A percentile compares a stretch with the other conserved stretches of the same genome.
Conservation (phyloP, 495 filamentous ascomycete genomes). For the Hypoxylon cercidicola region DNA sequence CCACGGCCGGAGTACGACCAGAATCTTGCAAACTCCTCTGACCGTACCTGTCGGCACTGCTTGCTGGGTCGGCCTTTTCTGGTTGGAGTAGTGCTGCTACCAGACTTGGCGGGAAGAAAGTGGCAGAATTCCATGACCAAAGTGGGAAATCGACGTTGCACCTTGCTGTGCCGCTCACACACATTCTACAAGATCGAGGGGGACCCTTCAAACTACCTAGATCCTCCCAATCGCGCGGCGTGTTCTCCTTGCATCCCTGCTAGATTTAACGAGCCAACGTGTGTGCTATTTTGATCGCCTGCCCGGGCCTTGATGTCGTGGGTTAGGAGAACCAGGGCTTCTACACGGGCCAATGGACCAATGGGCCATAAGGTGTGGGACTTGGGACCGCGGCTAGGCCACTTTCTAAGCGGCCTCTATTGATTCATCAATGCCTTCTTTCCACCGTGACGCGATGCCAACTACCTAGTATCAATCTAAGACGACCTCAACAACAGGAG, state of each 20-base stretch:
- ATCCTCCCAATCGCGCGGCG: conserved; percentile 42
- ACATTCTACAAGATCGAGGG: conserved; percentile 42
- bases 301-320: conserved; percentile 19
- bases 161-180: conserved; percentile 40
- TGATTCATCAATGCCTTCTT: conserved; percentile 28
- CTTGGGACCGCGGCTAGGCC: conserved; percentile 26
- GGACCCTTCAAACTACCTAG: conserved; percentile 37
- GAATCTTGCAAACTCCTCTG: conserved; percentile 45
- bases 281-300: conserved; percentile 40
- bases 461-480: conserved; percentile 19
- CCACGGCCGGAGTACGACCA: conserved; percentile 34
- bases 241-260: conserved; percentile 31
- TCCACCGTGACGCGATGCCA: conserved; percentile 14
- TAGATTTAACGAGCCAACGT: conserved; percentile 33
- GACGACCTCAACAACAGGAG: conserved; percentile 24
- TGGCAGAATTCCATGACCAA: conserved; percentile 40
- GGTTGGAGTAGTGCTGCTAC: conserved; percentile 42
- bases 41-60: conserved; percentile 50
- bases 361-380: conserved; percentile 1
- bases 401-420: conserved; percentile 34
- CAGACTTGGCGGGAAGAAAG: conserved; percentile 41
- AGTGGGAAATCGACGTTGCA: conserved; percentile 38
- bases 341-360: background rate
- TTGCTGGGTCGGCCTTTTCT: conserved; percentile 38
- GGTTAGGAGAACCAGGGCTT: conserved; percentile 30